phyloP scores from a whole-genome alignment of 805 yeast genomes.

The Peterozyma xylosa region DNA sequence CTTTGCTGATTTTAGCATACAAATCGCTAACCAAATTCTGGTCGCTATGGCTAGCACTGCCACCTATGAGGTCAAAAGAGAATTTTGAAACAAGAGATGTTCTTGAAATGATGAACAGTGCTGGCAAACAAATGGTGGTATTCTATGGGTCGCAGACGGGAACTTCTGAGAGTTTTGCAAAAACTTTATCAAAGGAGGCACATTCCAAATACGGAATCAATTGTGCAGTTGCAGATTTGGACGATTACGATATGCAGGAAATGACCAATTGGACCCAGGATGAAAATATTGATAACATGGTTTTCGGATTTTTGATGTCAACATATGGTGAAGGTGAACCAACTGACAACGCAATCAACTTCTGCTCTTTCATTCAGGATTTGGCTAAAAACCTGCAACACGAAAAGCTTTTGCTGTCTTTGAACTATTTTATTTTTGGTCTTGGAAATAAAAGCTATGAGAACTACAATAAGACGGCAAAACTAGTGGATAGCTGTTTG shows the following conservation, averaged over 20 bases:
- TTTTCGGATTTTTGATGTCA: conserved; percentile 59
- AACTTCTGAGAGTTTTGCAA: conserved; percentile 85
- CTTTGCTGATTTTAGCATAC: too few relatives aligned
- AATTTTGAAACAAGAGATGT: too few relatives aligned
- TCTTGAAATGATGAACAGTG: too few relatives aligned
- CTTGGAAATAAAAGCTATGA: conserved; percentile 91
- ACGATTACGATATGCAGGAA: conserved; percentile 63
- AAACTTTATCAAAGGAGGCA: conserved; percentile 6
- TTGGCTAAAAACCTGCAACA: conserved; percentile 16
- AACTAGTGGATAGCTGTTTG: conserved; percentile 41
- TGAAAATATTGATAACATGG: conserved; percentile 37
- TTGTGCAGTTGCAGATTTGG: too few relatives aligned
- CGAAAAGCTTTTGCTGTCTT: conserved; percentile 34
- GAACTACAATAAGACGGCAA: conserved; percentile 73
- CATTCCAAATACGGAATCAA: too few relatives aligned
- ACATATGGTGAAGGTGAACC: conserved; percentile 98
- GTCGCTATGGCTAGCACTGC: too few relatives aligned
- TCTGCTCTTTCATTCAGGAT: conserved; percentile 38
- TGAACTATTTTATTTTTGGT: conserved; percentile 72
- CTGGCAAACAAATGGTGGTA: conserved; percentile 57
- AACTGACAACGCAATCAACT: conserved; percentile 77
- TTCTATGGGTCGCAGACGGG: conserved; percentile 92
- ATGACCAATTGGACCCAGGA: conserved; percentile 66
- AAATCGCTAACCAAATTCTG: too few relatives aligned
- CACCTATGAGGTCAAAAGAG: neutral